Conservation (phyloP, 1,139 yeast genomes). For the Saccharomycopsis hybrid region DNA sequence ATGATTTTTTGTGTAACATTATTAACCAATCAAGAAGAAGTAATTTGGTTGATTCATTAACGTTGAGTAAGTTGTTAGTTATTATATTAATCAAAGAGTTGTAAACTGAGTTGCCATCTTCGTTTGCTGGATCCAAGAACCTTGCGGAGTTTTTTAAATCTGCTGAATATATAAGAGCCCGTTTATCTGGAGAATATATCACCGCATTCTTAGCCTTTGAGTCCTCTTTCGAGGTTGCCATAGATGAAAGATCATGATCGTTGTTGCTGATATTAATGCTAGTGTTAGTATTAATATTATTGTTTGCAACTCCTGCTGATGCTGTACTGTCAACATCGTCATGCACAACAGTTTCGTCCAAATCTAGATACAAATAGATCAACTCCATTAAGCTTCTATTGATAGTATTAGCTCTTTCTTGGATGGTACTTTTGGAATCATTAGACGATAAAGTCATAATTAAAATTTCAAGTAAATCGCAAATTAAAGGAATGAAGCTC, state of each 20-base stretch:
- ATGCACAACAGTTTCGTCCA: constrained; percentile 27
- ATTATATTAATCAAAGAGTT: constrained; percentile 9
- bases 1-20: constrained; percentile 71
- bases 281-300: not conserved
- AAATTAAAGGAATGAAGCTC: constrained; percentile 53
- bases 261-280: no score
- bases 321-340: constrained; percentile 25
- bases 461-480: constrained; percentile 17
- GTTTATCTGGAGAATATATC: constrained; percentile 1
- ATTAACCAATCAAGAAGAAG: constrained; percentile 90
- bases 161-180: not conserved
- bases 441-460: constrained; percentile 10
- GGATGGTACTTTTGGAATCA: constrained; percentile 27
- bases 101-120: constrained; percentile 8
- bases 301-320: not conserved
- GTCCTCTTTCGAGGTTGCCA: not conserved
- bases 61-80: constrained; percentile 13
- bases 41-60: constrained; percentile 71
- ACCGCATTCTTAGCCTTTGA: not conserved
- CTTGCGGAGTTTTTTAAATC: not conserved
- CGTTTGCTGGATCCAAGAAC: not conserved
- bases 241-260: no score
- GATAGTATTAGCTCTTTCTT: constrained; percentile 48
- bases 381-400: constrained; percentile 44
- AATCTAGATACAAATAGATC: constrained; percentile 27